phyloP scores from a whole-genome alignment of 768 basidiomycete species.

The Amanita subjunquillea region DNA sequence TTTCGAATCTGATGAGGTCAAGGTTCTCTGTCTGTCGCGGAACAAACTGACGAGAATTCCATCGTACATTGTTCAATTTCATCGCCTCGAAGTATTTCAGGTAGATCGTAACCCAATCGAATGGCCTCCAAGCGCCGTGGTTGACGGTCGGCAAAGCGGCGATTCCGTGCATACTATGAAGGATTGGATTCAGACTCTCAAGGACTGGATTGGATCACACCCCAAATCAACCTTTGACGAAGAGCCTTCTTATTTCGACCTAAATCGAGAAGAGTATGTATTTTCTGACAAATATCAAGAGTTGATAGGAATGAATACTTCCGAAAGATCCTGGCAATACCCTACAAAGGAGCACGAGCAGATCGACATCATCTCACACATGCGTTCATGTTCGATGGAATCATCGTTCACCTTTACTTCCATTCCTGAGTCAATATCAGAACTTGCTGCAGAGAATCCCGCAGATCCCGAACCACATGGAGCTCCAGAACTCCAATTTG shows the following conservation, averaged over 20 bases:
- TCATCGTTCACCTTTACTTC: constrained; percentile 46
- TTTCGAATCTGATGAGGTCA: neutral
- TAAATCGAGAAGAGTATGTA: constrained; percentile 31
- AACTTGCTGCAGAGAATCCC: constrained; percentile 11
- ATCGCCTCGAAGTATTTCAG: constrained; percentile 67
- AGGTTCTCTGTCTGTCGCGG: constrained; percentile 82
- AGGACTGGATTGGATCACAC: constrained; percentile 65
- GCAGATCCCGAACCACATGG: constrained; percentile 21
- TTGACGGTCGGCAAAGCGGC: constrained; percentile 31
- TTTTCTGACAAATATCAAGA: neutral
- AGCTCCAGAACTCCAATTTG: constrained; percentile 40
- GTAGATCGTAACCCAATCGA: constrained; percentile 88
- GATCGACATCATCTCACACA: constrained; percentile 35
- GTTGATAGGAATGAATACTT: neutral
- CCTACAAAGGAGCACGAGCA: constrained; percentile 24
- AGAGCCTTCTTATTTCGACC: constrained; percentile 38
- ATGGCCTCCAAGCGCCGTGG: constrained; percentile 70
- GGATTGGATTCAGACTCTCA: constrained; percentile 63
- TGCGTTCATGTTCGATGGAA: constrained; percentile 51
- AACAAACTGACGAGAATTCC: constrained; percentile 82
- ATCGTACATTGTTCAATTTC: constrained; percentile 65
- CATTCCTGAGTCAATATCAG: constrained; percentile 26
- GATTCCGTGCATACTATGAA: constrained; percentile 44
- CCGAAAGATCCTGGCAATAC: constrained; percentile 31
- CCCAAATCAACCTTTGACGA: constrained; percentile 26